Evolutionary conservation across 140 eudicot genomes (phyloP), one percentile per base, ranked within the genome.

Genomic region (Stevia rebaudiana): DNA sequence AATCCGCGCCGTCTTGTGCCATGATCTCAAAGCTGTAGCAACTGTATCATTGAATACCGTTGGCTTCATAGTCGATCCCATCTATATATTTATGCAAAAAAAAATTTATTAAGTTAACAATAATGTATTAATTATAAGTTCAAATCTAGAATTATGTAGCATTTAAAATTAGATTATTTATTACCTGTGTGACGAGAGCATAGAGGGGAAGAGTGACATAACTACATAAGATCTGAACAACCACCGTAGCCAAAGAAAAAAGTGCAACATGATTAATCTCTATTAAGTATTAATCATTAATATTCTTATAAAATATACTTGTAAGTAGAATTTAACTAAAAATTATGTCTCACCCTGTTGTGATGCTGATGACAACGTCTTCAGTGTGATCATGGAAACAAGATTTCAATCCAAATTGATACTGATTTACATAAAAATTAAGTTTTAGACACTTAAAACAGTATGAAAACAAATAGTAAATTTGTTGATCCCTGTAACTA

Each of bases 201-300:
- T 88, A 88, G 0, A 88, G 87, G 39, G 96, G 96, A 70, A 88
- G 89, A 35, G 96, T 84, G 37, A 88, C 94, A 51, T 88, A 88
- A 52, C 96, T 88, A 64, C 96, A 88, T 42, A 88, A 66, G 30
- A 84, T 75, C 65, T 84, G 94, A 65, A 88, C 79, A 75, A 84
- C 77, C 65, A 84, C 80, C 79, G 94, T 88, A 72, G 5, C 35
- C 40, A 67, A 64, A 44, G 5, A 35, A 31, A 47, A 39, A 39
- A n/a, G n/a, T n/a, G n/a, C n/a, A n/a, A 36, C 1, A 6, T 3
- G 3, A 16, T 57, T 31, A 36, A 59, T 36, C 18, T 57, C n/a
- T 31, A 17, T 11, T 0, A 18, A 11, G 10, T 0, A 54, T 12
- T 4, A 28, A 24, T n/a, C n/a, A 18, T 8, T 3, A 3, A 18